A percentile compares a stretch with the other conserved stretches of the same genome.
Evolutionary conservation across 2,329 filamentous ascomycete genomes (phyloP).

Genomic region (Exserohilum rostratum): DNA sequence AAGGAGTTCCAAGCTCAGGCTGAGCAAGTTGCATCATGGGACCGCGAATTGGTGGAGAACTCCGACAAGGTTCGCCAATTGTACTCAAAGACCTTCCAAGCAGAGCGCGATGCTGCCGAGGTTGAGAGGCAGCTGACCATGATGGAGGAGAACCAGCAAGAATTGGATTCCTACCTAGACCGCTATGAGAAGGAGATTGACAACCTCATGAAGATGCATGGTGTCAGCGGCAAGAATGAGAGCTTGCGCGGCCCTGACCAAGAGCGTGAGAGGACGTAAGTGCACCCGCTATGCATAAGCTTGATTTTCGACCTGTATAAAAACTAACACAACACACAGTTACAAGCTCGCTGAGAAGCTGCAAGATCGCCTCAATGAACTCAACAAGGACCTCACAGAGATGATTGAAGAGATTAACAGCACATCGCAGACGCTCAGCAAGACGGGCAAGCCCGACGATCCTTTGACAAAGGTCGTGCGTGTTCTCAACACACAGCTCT

Average conservation of each 20-base stretch:
- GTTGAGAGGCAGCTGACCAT: conserved; percentile 89
- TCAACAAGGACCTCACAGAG: conserved; percentile 88
- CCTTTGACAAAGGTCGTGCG: conserved; percentile 87
- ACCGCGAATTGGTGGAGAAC: conserved; percentile 89
- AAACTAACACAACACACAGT: conserved; percentile 40
- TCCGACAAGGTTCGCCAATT: conserved; percentile 93
- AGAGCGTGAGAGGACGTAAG: conserved; percentile 88
- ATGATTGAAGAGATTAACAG: conserved; percentile 99
- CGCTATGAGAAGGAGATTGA: conserved; percentile 92
- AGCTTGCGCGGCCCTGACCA: conserved; percentile 87
- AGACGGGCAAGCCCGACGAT: conserved; percentile 74
- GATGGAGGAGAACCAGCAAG: conserved; percentile 91
- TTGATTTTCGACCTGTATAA: background rate
- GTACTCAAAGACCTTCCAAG: conserved; percentile 89
- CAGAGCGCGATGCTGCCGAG: conserved; percentile 88
- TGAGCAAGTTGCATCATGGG: conserved; percentile 85
- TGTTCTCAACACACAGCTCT: conserved; percentile 90
- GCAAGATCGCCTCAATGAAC: conserved; percentile 87
- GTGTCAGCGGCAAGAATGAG: conserved; percentile 67
- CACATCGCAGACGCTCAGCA: conserved; percentile 86
- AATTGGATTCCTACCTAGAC: conserved; percentile 85
- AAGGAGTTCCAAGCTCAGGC: conserved; percentile 95
- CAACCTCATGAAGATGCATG: conserved; percentile 86
- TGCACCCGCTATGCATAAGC: conserved; percentile 19
- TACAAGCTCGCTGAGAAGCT: conserved; percentile 94